Percentiles rank a stretch among this genome's conserved stretches.
Evolutionary conservation across 2,329 filamentous ascomycete genomes (phyloP).

Genomic region (Chalara sp.): DNA sequence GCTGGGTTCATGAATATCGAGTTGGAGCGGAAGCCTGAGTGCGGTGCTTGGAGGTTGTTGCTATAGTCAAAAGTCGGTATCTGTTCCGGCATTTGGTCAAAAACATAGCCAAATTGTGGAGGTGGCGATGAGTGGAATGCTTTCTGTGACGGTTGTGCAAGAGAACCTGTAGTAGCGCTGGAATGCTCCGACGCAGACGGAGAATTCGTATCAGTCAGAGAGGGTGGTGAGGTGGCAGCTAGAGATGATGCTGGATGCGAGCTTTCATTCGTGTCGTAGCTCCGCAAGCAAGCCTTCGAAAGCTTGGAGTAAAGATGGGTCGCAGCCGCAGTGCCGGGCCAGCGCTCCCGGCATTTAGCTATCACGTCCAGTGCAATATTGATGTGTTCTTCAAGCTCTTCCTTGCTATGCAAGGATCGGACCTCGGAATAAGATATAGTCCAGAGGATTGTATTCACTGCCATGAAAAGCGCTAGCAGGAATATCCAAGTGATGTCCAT

Average conservation of each 20-base stretch:
- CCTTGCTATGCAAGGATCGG: constrained; percentile 61
- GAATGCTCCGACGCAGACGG: constrained; percentile 37
- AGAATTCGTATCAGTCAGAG: constrained; percentile 36
- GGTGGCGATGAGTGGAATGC: constrained; percentile 29
- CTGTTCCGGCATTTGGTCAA: constrained; percentile 48
- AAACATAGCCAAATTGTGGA: constrained; percentile 52
- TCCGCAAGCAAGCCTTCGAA: constrained; percentile 77
- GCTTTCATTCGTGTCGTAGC: constrained; percentile 60
- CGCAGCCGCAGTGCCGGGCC: constrained; percentile 84
- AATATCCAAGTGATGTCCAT: constrained; percentile 94
- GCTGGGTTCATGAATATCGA: constrained; percentile 59
- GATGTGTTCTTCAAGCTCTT: constrained; percentile 71
- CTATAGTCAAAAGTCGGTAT: constrained; percentile 18
- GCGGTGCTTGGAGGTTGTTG: constrained; percentile 14
- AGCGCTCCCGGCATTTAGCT: constrained; percentile 72
- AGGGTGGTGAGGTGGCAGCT: constrained; percentile 34
- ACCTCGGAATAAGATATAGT: constrained; percentile 81
- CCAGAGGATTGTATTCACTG: constrained; percentile 89
- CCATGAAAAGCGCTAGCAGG: constrained; percentile 82
- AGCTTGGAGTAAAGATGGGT: constrained; percentile 83
- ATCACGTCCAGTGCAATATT: constrained; percentile 72
- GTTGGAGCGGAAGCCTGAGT: constrained; percentile 56
- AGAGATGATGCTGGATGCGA: constrained; percentile 42
- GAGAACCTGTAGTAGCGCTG: constrained; percentile 27
- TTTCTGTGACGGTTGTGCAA: constrained; percentile 32